Evolutionary conservation across 2,329 filamentous ascomycete species (phyloP), one percentile per base, ranked within the genome.

Genomic region (Pseudohalonectria lignicola): DNA sequence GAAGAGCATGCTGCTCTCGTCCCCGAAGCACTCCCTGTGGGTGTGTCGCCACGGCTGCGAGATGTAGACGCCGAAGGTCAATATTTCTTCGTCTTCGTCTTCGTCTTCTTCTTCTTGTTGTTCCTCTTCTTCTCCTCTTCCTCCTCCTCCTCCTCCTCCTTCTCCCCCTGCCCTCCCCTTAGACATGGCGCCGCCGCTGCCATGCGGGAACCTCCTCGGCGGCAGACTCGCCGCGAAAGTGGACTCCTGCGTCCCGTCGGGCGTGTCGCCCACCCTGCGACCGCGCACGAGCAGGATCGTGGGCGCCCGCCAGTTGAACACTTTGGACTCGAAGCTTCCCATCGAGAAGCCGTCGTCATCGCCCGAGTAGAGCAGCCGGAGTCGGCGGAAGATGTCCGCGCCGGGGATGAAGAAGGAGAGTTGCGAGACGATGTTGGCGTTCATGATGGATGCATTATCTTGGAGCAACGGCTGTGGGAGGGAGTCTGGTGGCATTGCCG

Each of bases 231-330:
- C 70, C 4, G 70, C 63, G 61, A 81, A 82, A 0, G 61, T 53
- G 3, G 64, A 59, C 47, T 78, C 72, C 34, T 69, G 68, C 0
- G 74, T 70, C 12, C 66, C 61, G 11, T 59, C 55, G 2, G 68
- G 61, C 30, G 56, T 51, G 16, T 71, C 60, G 2, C 64, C 55
- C 6, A 86, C 63, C 5, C 79, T 68, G 4, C 69, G 74, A 16
- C 82, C 82, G 16, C 74, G 73, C 2, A 86, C 76, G 2, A 87
- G 66, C 10, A 87, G 63, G 15, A 87, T 72, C 0, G 82, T 85
- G 0, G 82, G 82, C 0, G 81, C 81, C 31, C 74, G 67, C 82
- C 82, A 87, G 53, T 86, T 82, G 59, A 86, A 82, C 3, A 85
- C 77, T 47, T 78, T 79, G 16, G 77, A 71, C 52, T 86, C 79